Evolutionary conservation across 768 basidiomycete species (phyloP).

Genomic region (Suillus ampliporus): DNA sequence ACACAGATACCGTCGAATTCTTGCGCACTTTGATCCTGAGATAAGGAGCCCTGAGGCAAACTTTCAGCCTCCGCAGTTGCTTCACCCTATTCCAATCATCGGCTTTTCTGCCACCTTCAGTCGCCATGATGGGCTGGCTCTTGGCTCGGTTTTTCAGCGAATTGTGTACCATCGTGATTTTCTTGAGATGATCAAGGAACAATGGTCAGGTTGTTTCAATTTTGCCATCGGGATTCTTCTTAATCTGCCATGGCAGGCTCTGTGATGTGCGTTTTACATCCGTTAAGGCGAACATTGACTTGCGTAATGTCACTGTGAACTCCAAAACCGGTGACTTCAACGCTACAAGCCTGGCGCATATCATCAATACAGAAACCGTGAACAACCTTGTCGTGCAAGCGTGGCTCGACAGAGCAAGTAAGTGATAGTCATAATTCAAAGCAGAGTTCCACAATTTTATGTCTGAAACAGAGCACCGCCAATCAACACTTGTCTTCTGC

Average conservation of each 20-base stretch:
- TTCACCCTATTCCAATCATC: slow-evolving; percentile 75
- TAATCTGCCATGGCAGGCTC: slow-evolving; percentile 54
- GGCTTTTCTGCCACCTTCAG: slow-evolving; percentile 97
- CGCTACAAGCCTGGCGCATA: slow-evolving; percentile 74
- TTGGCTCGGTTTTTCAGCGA: slow-evolving; percentile 86
- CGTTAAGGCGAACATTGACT: slow-evolving; percentile 74
- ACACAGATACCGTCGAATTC: slow-evolving; percentile 75
- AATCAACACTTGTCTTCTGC: slow-evolving; percentile 93
- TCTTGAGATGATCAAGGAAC: slow-evolving; percentile 89
- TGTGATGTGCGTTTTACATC: slow-evolving; percentile 87
- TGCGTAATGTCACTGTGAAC: slow-evolving; percentile 71
- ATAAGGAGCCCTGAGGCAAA: slow-evolving; percentile 59
- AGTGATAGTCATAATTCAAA: slow-evolving; percentile 25
- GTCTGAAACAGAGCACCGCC: slow-evolving; percentile 54
- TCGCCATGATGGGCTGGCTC: slow-evolving; percentile 87
- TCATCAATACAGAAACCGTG: slow-evolving; percentile 80
- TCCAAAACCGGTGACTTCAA: slow-evolving; percentile 81
- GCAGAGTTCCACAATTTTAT: slow-evolving; percentile 3
- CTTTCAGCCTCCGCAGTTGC: slow-evolving; percentile 41
- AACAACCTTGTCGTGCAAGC: slow-evolving; percentile 80
- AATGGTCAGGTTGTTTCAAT: slow-evolving; percentile 61
- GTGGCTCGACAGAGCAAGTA: slow-evolving; percentile 88
- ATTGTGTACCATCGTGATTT: slow-evolving; percentile 95
- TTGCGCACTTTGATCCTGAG: slow-evolving; percentile 81
- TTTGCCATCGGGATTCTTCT: neutral